Conservation (phyloP, 2,329 filamentous ascomycete genomes). For the Aspergillus carbonarius region DNA sequence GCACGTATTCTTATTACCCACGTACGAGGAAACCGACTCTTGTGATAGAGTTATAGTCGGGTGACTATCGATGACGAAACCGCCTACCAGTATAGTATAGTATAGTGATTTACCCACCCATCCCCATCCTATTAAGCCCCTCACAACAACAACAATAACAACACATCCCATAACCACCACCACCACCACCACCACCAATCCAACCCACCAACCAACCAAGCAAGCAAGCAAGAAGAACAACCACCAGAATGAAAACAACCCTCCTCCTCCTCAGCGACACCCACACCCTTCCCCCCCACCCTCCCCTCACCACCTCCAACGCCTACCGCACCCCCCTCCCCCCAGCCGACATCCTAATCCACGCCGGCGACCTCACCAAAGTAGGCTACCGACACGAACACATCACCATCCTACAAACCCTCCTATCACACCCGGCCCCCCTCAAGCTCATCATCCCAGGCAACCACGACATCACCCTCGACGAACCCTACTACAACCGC, state of each 20-base stretch:
- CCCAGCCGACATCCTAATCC: slow-evolving; percentile 54
- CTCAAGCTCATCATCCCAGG: slow-evolving; percentile 64
- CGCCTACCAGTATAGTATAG: no score
- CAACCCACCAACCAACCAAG: not conserved
- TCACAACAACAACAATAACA: not conserved
- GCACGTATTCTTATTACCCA: no score
- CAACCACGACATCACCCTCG: slow-evolving; percentile 62
- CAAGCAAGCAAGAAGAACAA: no score
- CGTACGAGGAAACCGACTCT: no score
- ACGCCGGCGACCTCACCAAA: slow-evolving; percentile 60
- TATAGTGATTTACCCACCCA: not conserved
- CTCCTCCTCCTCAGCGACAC: slow-evolving; percentile 47
- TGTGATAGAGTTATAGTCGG: no score
- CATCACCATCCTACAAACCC: slow-evolving; percentile 41
- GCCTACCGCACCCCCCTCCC: slow-evolving; percentile 49
- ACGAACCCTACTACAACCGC: slow-evolving; percentile 48
- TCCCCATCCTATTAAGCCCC: not conserved
- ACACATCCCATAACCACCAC: not conserved
- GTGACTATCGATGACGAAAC: no score
- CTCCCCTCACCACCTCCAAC: slow-evolving; percentile 14
- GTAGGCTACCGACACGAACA: slow-evolving; percentile 52
- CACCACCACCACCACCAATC: not conserved
- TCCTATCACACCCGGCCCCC: slow-evolving; percentile 53
- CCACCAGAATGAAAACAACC: slow-evolving; percentile 37
- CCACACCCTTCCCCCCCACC: slow-evolving; percentile 33